Base-by-base conservation (phyloP, 1,284 basidiomycete species). In the Apiotrichum gamsii region DNA sequence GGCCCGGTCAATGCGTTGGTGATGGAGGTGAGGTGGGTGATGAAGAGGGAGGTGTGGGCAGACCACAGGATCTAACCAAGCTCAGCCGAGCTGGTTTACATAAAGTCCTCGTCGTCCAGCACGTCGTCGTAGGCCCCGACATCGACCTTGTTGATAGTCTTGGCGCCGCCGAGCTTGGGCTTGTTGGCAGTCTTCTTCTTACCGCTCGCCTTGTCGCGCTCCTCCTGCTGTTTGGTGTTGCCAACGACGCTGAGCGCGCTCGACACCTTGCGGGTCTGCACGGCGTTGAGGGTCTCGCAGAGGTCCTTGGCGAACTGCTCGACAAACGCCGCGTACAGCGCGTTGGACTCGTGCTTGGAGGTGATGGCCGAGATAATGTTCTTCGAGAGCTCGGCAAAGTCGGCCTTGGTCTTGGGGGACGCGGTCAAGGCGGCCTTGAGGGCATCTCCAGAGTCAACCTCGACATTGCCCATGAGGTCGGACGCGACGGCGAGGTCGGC, bases 191-290 rank as follows among this genome's bases (percentile, higher is more conserved):
- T 77, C 75, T 91, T 93, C 77, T 90, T 91, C 80, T 91, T 93
- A 19, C 88, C 87, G 55, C 81, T 83, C 0, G 82, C 77, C 72
- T 87, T 89, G 39, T 90, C 89, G 51, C 84, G 77, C 66, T 84
- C 81, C 67, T 90, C 88, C 71, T 82, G 87, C 75, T 91, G 88
- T 75, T 96, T 96, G 75, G 91, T 89, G 65, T 93, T 94, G 41
- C 89, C 85, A 11, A 95, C 76, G 2, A 87, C 83, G 16, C 86
- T 88, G 44, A 96, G 74, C 14, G 76, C 80, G 45, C 82, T 85
- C 4, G 88, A 87, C 2, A 81, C 85, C 68, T 93, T 93, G 56
- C 89, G 80, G 28, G 90, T 83, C 62, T 96, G 90, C 42, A 90
- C 82, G 55, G 93, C 90, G 54, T 83, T 84, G 43, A 95, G 77